Evolutionary conservation across 306 rosid genomes (phyloP).

Genomic region (Acacia confusa): DNA sequence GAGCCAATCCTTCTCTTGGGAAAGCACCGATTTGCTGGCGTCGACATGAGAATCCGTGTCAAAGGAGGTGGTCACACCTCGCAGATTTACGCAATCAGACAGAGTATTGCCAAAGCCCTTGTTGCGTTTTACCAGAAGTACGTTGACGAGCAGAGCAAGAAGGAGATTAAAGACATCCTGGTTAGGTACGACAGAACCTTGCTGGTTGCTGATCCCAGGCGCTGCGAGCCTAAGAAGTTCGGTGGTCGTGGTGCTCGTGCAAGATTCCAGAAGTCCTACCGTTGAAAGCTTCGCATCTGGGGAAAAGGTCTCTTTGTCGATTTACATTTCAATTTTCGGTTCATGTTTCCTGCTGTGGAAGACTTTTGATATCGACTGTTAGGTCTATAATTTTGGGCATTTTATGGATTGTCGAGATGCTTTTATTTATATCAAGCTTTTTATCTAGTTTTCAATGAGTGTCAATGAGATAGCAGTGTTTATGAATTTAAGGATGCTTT

Average conservation of each 20-base stretch:
- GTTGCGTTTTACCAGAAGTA: constrained; percentile 85
- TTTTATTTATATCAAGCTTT: neutral
- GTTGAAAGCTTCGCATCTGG: constrained; percentile 34
- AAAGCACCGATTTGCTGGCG: constrained; percentile 65
- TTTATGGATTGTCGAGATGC: constrained; percentile 12
- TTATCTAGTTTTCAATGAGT: neutral
- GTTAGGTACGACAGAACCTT: constrained; percentile 72
- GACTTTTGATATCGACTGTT: neutral
- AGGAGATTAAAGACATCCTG: constrained; percentile 85
- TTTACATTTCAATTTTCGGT: constrained; percentile 29
- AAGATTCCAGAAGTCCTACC: constrained; percentile 94
- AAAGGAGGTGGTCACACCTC: constrained; percentile 89
- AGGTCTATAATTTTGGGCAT: constrained; percentile 10
- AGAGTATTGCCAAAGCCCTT: constrained; percentile 83
- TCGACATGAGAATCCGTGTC: constrained; percentile 84
- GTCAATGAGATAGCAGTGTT: neutral
- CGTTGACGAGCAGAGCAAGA: constrained; percentile 90
- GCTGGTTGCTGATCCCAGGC: constrained; percentile 86
- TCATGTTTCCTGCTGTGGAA: constrained; percentile 51
- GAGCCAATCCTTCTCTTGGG: constrained; percentile 84
- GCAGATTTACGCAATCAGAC: constrained; percentile 85
- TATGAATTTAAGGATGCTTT: neutral
- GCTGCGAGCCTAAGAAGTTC: constrained; percentile 94
- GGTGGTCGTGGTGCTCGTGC: constrained; percentile 98
- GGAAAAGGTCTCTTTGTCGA: constrained; percentile 13